Base-by-base conservation (phyloP, 2,329 filamentous ascomycete species). In the Pseudogymnoascus sp. region DNA sequence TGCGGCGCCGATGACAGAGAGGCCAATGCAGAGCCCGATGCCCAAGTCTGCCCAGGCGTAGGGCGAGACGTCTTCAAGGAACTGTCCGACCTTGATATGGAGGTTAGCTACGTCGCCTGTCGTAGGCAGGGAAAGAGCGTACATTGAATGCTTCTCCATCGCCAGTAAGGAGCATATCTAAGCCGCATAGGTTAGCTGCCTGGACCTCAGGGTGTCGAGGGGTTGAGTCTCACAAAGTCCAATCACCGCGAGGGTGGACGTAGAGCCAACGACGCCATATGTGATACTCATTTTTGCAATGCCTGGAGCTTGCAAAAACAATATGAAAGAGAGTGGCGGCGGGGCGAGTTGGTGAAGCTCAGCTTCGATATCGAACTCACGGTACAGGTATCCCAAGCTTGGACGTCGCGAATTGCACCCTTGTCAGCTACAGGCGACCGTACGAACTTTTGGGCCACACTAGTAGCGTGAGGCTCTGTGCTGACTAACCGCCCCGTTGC, bases 101-200 rank as follows among this genome's bases (percentile, higher is more conserved):
- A 67, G 66, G 63, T 71, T 73, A 71, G 74, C 26, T 31, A 11
- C 31, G 1, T 12, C 3, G 10, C 18, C 21, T 16, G 29, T 62
- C 65, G 64, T 69, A 45, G 64, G 45, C 34, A 12, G 21, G 51
- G 14, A 47, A 34, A 63, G 18, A 61, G 73, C 85, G 67, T 84
- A 92, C 91, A 79, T 99, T 96, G 80, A 99, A 99, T 65, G 88
- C 82, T 83, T 99, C 93, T 75, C 96, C 95, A 76, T 90, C 92
- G 74, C 91, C 92, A 73, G 95, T 96, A 76, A 99, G 97, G 76
- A 99, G 91, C 91, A 99, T 96, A 79, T 99, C 95, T 99, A 77
- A 34, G 21, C 59, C 59, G 68, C 64, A 69, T 69, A 42, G 16
- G 64, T 74, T 63, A 74, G 70, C 67, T 62, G 59, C 45, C 45